Conservation (phyloP, 768 basidiomycete species). For the Rhodotorula paludigena region DNA sequence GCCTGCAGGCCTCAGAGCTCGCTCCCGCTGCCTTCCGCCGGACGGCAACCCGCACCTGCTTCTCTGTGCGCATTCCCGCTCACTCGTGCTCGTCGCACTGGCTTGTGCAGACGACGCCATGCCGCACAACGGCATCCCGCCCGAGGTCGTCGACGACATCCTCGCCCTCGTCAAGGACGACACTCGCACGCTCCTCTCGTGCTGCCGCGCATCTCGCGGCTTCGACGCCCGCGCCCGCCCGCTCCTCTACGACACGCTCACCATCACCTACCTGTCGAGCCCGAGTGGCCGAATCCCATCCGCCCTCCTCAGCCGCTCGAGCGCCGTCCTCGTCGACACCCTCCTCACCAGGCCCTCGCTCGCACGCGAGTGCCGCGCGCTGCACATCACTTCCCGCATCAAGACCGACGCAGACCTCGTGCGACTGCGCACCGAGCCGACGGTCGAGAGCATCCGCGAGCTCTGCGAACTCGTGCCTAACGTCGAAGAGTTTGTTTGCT, state of each 20-base stretch:
- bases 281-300: too few relatives aligned
- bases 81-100: too few relatives aligned
- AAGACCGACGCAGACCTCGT: neutral
- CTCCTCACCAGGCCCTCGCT: neutral
- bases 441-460: neutral
- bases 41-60: too few relatives aligned
- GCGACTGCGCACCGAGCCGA: neutral
- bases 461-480: neutral
- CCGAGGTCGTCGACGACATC: neutral
- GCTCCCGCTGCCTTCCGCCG: too few relatives aligned
- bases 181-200: neutral
- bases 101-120: too few relatives aligned
- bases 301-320: neutral
- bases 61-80: too few relatives aligned
- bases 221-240: neutral
- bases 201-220: neutral
- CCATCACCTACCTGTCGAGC: neutral
- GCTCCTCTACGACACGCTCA: neutral
- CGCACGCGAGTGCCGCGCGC: neutral
- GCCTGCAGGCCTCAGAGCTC: too few relatives aligned
- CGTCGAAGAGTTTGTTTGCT: neutral
- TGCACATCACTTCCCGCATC: neutral
- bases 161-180: neutral
- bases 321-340: neutral
- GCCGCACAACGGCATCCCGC: neutral